A percentile compares a stretch with the other conserved stretches of the same genome.
Evolutionary conservation across 2,329 filamentous ascomycete species (phyloP).

Genomic region (Atkinsonella hypoxylon): DNA sequence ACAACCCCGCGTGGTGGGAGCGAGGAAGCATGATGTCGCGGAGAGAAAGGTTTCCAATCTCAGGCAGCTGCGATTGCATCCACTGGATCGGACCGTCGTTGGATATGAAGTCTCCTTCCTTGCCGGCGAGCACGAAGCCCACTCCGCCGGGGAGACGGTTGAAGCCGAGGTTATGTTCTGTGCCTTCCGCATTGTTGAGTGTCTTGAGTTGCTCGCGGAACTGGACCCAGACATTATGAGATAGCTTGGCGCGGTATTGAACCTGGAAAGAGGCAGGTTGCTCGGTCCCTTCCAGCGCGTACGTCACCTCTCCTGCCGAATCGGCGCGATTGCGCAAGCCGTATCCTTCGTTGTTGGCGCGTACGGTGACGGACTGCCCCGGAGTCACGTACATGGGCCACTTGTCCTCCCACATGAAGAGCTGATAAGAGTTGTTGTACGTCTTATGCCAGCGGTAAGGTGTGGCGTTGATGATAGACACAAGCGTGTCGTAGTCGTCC

Average conservation of each 20-base stretch:
- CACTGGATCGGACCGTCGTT: slow-evolving; percentile 14
- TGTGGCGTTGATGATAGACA: slow-evolving; percentile 22
- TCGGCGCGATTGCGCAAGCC: slow-evolving; percentile 5
- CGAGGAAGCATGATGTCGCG: slow-evolving; percentile 19
- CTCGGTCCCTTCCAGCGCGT: slow-evolving; percentile 16
- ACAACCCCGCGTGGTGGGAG: slow-evolving; percentile 21
- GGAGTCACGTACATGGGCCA: slow-evolving; percentile 18
- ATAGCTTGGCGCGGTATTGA: slow-evolving; percentile 8
- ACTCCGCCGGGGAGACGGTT: slow-evolving; percentile 10
- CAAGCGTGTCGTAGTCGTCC: slow-evolving; percentile 7
- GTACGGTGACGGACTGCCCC: slow-evolving; percentile 12
- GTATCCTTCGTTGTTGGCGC: background rate
- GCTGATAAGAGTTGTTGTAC: slow-evolving; percentile 11
- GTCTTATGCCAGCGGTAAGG: slow-evolving; percentile 18
- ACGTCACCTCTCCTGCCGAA: slow-evolving; percentile 17
- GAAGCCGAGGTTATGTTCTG: slow-evolving; percentile 10
- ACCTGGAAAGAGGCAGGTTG: slow-evolving; percentile 17
- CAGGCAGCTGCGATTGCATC: slow-evolving; percentile 18
- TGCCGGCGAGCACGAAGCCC: slow-evolving; percentile 19
- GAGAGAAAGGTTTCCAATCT: slow-evolving; percentile 17
- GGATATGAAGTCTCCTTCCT: slow-evolving; percentile 18
- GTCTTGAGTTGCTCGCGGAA: slow-evolving; percentile 16
- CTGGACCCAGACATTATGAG: slow-evolving; percentile 8
- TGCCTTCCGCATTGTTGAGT: slow-evolving; percentile 5
- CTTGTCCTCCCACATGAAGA: slow-evolving; percentile 9